Evolutionary conservation across 257 asterid genomes (phyloP), one percentile per base, ranked within the genome.

Genomic region (Petunia axillaris): DNA sequence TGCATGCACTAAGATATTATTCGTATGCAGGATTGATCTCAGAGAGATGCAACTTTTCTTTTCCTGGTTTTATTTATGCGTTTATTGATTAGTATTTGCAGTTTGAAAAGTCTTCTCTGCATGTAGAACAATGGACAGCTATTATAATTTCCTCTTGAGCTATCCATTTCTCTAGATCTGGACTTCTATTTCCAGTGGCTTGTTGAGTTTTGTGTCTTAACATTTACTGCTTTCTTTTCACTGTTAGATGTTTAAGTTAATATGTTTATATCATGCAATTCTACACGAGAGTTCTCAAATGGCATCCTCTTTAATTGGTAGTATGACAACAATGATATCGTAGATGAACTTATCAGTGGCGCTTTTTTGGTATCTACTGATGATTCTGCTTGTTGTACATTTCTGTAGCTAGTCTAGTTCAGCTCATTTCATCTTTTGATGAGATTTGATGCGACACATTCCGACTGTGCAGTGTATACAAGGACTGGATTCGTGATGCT

Each of bases 401-500:
- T 71, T 71, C 59, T 46, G 25, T 71, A 48, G 60, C 35, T 48
- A 2, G 60, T 71, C 44, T n/a, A 48, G 60, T 73, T 11, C 8
- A 73, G 62, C 50, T 50, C 77, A 36, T 50, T 35, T 35, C 62
- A 35, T 71, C 48, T 40, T 50, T 3, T 1, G 35, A 50, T 35
- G 60, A 73, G 78, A 73, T 50, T 25, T 50, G 78, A 52, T 73
- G 77, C 35, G 59, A 1, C 60, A 50, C 52, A 36, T 48, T 52
- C 63, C 44, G 35, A 50, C 13, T 62, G 10, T 85, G 75, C 88
- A 92, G 97, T 83, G 82, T 77, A 62, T 73, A 76, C 75, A 90
- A 82, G 88, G 74, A 75, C 35, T 90, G 92, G 92, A 41, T 90
- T 73, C 75, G 74, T 14, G 87, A 91, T 74, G 81, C 92, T 53